Conservation (phyloP, 768 basidiomycete genomes). For the Dentipellis sp. region DNA sequence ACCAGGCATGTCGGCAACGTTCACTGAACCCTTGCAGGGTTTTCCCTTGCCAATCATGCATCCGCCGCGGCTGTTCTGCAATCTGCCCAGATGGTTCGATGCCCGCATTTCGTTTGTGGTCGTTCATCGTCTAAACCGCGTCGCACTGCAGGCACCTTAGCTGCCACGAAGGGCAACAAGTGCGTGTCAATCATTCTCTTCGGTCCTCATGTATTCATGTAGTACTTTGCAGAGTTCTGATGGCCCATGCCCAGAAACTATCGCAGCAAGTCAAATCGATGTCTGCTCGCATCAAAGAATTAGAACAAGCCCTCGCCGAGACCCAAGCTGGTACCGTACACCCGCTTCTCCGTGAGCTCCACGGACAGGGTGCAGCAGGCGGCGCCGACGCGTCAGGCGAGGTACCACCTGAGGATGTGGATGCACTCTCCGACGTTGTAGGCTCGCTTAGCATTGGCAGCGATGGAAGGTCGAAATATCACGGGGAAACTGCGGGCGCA, state of each 20-base stretch:
- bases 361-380: not conserved
- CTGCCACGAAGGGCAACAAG: constrained; percentile 52
- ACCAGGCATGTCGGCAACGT: not conserved
- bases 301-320: constrained; percentile 32
- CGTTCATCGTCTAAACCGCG: not conserved
- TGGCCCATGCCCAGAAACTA: constrained; percentile 39
- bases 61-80: constrained; percentile 41
- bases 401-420: constrained; percentile 15
- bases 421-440: constrained; percentile 27
- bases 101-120: not conserved
- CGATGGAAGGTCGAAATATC: constrained; percentile 41
- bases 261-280: constrained; percentile 37
- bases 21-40: constrained; percentile 21
- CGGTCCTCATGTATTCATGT: not conserved
- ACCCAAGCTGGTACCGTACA: constrained; percentile 16
- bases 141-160: constrained; percentile 29
- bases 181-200: constrained; percentile 15
- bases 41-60: constrained; percentile 48
- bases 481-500: constrained; percentile 39
- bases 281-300: constrained; percentile 32
- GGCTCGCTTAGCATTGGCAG: constrained; percentile 41
- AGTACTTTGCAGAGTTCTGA: constrained; percentile 31
- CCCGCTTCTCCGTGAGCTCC: not conserved
- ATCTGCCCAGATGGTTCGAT: constrained; percentile 42
- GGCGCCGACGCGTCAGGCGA: not conserved